These are phyloP conservation scores for Podaxis sp. DNA, from an alignment of 768 basidiomycete genomes.

Conservation along the genomic window DNA sequence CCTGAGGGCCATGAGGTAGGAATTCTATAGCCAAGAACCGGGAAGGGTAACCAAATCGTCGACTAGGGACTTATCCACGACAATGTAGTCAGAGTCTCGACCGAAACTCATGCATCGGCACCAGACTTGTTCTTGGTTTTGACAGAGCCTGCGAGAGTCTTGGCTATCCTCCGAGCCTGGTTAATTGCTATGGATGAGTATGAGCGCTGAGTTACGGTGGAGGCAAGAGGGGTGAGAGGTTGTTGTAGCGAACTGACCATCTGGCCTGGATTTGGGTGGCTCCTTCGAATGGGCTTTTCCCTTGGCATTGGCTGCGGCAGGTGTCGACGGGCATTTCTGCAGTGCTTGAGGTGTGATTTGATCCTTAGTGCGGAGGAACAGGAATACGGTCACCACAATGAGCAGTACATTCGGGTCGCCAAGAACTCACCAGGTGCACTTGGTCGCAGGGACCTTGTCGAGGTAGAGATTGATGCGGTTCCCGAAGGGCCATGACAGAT, in stretches of 20 bases:
- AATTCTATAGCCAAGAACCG: not conserved
- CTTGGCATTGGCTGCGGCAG: too few species aligned
- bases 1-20: not conserved
- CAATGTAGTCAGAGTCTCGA: not conserved
- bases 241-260: not conserved
- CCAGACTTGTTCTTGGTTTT: not conserved
- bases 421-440: not conserved
- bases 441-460: not conserved
- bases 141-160: not conserved
- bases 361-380: not conserved
- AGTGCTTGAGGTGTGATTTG: not conserved
- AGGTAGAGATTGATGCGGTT: not conserved
- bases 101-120: slow-evolving; percentile 1
- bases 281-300: not conserved
- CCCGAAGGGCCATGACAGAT: not conserved
- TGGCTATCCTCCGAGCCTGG: not conserved
- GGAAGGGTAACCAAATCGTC: not conserved
- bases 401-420: not conserved
- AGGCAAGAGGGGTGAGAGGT: not conserved
- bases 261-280: not conserved
- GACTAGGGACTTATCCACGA: not conserved
- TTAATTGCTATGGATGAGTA: slow-evolving; percentile 4
- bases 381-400: not conserved
- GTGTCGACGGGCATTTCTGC: too few species aligned
- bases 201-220: not conserved